Base-by-base conservation (phyloP, 2,329 filamentous ascomycete species). In the Aureobasidium mangrovei region DNA sequence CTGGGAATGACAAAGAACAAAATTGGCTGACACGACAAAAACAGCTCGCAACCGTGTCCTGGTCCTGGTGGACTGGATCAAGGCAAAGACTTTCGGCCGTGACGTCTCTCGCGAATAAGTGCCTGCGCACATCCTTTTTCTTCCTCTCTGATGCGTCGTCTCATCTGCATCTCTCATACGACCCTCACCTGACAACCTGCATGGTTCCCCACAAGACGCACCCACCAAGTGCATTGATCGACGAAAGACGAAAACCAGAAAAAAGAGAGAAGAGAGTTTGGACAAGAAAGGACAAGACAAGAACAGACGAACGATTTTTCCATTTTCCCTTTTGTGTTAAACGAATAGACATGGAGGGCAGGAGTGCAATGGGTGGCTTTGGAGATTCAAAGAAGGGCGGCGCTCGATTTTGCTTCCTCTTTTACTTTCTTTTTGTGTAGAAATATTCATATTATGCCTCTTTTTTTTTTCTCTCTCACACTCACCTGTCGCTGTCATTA, bases 11-110 rank as follows among this genome's bases (percentile, higher is more conserved):
- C 55, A 24, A 49, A 26, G 6, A 44, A 58, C 49, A 56, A 49
- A 45, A 39, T 12, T 40, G 55, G 28, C 41, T 55, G 48, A 57
- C 64, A 18, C 62, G 59, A 61, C 36, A 49, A 63, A 60, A 55
- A 67, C 59, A 94, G 88, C 88, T 59, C 89, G 93, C 64, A 98
- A 98, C 77, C 85, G 93, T 69, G 82, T 97, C 63, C 81, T 98
- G 49, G 93, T 98, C 64, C 76, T 88, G 60, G 78, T 95, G 65
- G 93, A 98, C 75, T 98, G 93, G 93, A 72, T 91, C 70, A 98
- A 98, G 81, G 90, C 91, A 63, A 95, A 94, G 77, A 75, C 93
- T 57, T 98, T 98, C 67, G 93, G 93, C 59, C 90, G 93, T 70
- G 93, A 98, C 67, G 88, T 97, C 49, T 91, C 88, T 42, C 81